Base-by-base conservation (phyloP, 2,329 filamentous ascomycete species). In the Davidsoniella neocaledoniae region DNA sequence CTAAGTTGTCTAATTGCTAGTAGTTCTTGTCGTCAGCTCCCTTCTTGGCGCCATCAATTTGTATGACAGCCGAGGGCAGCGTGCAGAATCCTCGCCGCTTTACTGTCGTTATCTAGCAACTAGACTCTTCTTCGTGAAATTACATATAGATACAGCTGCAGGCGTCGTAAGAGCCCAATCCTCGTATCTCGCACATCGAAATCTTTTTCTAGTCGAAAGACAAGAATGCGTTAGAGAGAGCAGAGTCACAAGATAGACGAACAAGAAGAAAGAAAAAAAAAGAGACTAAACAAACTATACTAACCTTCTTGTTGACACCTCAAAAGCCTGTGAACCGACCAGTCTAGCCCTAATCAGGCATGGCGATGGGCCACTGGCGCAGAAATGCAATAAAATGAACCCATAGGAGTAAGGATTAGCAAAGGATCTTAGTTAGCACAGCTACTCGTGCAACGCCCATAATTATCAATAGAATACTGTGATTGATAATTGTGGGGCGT, bases 81-180 rank as follows among this genome's bases (percentile, higher is more conserved):
- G 26, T 29, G 26, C 10, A 42, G 23, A 42, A 19, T 23, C 7
- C 26, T 29, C 26, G 3, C 26, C 26, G 26, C 26, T 4, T 21
- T 21, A 4, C 10, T 21, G 40, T 12, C 19, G 19, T 42, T 10
- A 21, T 21, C 17, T 14, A 33, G 3, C 4, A 21, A 21, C 21
- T 10, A 12, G 7, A 10, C 8, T 8, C 26, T 9, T 33, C 26
- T 12, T 33, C 7, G 10, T 33, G 2, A 33, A 10, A 33, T 33
- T 33, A 19, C 17, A 19, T 19, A 19, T 19, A 10, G 10, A 33
- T 10, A 29, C 10, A 21, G n/a, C 16, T 41, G 33, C 6, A 19
- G 46, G 39, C 38, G 39, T 43, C 46, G 45, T 47, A 47, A 47
- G 37, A 47, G 12, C 16, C 17, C 36, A 21, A n/a, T 39, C 36